Percentiles rank a stretch among this genome's conserved stretches.
Evolutionary conservation across 352 stramenopile genomes (phyloP).

Genomic region (Globisporangium orthogonon): DNA sequence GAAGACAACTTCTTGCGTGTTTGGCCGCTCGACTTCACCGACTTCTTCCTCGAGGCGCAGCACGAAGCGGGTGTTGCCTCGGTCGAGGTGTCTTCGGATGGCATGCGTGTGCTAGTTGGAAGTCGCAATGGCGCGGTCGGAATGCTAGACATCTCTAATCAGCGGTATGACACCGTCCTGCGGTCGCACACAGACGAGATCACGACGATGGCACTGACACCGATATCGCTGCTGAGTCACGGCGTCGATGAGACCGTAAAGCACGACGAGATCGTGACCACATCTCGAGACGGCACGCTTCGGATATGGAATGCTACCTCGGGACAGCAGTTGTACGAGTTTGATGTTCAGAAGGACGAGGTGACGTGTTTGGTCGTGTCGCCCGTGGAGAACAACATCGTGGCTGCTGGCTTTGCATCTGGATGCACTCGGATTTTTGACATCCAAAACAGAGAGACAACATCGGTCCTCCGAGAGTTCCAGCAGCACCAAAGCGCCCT

Average conservation of each 20-base stretch:
- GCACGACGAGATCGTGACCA: conserved; percentile 50
- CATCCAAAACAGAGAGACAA: conserved; percentile 22
- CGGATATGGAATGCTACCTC: conserved; percentile 72
- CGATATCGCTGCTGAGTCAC: conserved; percentile 1
- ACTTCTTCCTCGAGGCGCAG: conserved; percentile 89
- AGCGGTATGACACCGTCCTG: conserved; percentile 77
- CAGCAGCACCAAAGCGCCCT: conserved; percentile 82
- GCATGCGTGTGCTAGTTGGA: conserved; percentile 72
- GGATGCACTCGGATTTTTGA: conserved; percentile 85
- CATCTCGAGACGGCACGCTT: conserved; percentile 68
- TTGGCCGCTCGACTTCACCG: conserved; percentile 89
- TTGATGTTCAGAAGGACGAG: conserved; percentile 59
- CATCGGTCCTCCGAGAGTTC: conserved; percentile 59
- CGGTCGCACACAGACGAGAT: conserved; percentile 63
- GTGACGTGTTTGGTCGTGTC: conserved; percentile 61
- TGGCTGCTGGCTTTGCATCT: conserved; percentile 75
- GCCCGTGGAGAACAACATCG: conserved; percentile 24
- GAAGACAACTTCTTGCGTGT: conserved; percentile 86
- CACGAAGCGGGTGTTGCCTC: conserved; percentile 66
- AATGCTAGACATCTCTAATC: conserved; percentile 75
- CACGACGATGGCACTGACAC: conserved; percentile 25
- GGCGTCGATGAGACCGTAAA: not conserved
- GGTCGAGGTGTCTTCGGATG: conserved; percentile 71
- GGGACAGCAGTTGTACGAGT: conserved; percentile 78
- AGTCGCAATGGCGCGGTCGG: conserved; percentile 74